Percentiles rank a stretch among this genome's conserved stretches.
phyloP scores from a whole-genome alignment of 1,284 basidiomycete genomes.

The Papiliotrema flavescens region DNA sequence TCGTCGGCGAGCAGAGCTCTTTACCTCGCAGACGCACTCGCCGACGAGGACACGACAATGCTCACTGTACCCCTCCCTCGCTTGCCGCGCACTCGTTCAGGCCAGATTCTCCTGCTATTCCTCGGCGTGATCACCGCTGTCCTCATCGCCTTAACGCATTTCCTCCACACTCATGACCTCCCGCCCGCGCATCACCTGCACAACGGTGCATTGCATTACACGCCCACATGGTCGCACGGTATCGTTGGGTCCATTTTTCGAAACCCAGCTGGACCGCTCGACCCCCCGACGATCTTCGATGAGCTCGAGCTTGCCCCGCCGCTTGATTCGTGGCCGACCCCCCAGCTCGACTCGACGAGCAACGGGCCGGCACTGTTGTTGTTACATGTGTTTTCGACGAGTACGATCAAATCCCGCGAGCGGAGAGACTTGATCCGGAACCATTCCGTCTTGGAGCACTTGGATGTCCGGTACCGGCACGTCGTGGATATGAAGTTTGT shows the following conservation, averaged over 20 bases:
- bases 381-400: constrained; percentile 32
- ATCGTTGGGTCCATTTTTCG: too few relatives aligned
- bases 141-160: too few relatives aligned
- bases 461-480: constrained; percentile 16
- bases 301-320: not conserved
- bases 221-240: not conserved
- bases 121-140: too few relatives aligned
- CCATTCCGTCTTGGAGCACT: constrained; percentile 3
- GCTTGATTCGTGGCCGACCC: not conserved
- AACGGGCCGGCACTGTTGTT: constrained; percentile 14
- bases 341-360: not conserved
- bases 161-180: too few relatives aligned
- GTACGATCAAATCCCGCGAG: not conserved
- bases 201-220: not conserved
- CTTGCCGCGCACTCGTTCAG: too few relatives aligned
- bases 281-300: not conserved
- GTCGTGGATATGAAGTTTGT: constrained; percentile 26
- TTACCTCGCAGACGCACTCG: too few relatives aligned
- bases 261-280: not conserved
- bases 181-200: not conserved
- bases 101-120: too few relatives aligned
- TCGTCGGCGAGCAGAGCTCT: too few relatives aligned
- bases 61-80: too few relatives aligned
- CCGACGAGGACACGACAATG: too few relatives aligned
- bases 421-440: constrained; percentile 20